Percentiles rank a stretch among this genome's conserved stretches.
Conservation (phyloP, 2,329 filamentous ascomycete genomes). For the Didymella pomorum region DNA sequence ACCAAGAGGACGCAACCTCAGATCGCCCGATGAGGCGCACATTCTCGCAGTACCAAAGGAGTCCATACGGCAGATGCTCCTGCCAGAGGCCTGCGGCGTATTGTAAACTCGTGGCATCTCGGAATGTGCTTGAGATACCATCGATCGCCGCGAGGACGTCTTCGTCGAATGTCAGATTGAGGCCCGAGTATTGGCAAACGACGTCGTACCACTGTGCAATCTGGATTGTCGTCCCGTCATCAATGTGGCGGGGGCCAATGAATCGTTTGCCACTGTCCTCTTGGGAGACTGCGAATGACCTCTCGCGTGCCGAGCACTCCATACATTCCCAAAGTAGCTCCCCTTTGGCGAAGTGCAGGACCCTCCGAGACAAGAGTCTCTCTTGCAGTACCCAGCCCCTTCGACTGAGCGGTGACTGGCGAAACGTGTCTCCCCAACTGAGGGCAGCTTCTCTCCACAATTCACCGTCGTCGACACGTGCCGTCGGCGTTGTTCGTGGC, state of each 20-base stretch:
- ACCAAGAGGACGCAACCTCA: not conserved
- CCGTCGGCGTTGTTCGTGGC: not conserved
- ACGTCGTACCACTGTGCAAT: not conserved
- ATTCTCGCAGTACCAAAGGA: not conserved
- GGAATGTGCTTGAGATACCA: not conserved
- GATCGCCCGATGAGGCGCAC: not conserved
- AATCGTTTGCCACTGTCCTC: not conserved
- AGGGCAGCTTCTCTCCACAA: not conserved
- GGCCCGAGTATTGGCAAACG: not conserved
- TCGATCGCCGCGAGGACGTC: not conserved
- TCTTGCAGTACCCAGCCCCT: not conserved
- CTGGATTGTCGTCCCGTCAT: not conserved
- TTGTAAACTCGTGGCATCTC: not conserved
- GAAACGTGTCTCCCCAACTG: not conserved
- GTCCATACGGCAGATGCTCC: not conserved
- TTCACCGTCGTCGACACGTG: not conserved
- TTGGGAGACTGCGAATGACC: not conserved
- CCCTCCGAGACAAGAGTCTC: not conserved
- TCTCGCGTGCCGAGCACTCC: not conserved
- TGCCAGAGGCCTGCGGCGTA: not conserved
- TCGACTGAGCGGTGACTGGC: not conserved
- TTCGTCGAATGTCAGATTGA: not conserved
- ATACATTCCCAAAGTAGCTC: not conserved
- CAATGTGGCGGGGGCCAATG: not conserved
- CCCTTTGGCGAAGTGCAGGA: not conserved